Evolutionary conservation across 306 rosid species (phyloP).

Genomic region (Cicer bijugum): DNA sequence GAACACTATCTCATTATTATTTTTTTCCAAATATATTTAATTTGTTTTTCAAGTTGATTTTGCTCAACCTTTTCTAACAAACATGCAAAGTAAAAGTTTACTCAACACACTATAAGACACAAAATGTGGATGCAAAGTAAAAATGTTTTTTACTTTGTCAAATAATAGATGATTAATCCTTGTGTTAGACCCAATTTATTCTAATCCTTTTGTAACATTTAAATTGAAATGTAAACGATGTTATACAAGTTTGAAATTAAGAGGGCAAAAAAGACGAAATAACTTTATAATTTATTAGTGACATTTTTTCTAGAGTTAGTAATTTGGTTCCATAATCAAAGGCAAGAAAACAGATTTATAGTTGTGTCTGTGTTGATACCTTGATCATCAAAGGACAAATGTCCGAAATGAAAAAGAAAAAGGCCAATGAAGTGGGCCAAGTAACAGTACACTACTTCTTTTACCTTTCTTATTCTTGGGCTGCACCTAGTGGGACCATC

Average conservation of each 20-base stretch:
- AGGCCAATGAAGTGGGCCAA: slow-evolving; percentile 37
- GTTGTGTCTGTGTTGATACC: background rate
- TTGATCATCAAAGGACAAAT: slow-evolving; percentile 24
- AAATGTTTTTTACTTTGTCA: background rate
- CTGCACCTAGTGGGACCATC: slow-evolving; percentile 37
- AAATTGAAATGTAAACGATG: background rate
- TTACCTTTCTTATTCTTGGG: slow-evolving; percentile 41
- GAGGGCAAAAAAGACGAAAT: background rate
- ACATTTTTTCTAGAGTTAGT: background rate
- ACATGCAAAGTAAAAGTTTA: too few relatives aligned
- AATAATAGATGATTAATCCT: background rate
- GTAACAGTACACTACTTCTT: slow-evolving; percentile 1
- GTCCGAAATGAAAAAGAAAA: slow-evolving; percentile 39
- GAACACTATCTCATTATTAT: too few relatives aligned
- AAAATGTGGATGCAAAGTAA: too few relatives aligned
- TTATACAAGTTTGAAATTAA: background rate
- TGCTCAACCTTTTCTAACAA: too few relatives aligned
- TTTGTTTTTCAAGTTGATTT: too few relatives aligned
- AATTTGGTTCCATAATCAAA: slow-evolving; percentile 15
- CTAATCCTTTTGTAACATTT: background rate
- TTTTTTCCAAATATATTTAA: too few relatives aligned
- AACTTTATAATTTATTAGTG: too few relatives aligned
- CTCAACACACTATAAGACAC: too few relatives aligned
- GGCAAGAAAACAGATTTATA: background rate
- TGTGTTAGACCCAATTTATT: background rate